Percentiles rank a stretch among this genome's conserved stretches.
Conservation (phyloP, 1,139 yeast species). For the Yarrowia galli region DNA sequence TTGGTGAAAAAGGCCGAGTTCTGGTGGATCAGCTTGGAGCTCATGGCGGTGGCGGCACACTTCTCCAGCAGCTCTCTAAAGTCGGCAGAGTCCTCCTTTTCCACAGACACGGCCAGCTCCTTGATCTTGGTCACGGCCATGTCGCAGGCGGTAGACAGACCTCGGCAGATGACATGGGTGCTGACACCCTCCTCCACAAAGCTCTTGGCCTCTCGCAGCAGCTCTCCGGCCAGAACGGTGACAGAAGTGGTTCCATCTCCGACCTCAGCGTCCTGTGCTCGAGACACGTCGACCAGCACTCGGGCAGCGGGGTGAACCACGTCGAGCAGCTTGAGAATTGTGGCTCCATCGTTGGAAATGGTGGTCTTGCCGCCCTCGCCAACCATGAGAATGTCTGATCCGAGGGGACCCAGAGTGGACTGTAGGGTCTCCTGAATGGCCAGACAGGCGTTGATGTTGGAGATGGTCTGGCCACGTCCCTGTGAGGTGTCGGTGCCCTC, state of each 20-base stretch:
- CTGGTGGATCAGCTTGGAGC: conserved; percentile 87
- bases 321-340: conserved; percentile 87
- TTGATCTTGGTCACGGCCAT: conserved; percentile 76
- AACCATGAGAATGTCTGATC: conserved; percentile 91
- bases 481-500: conserved; percentile 98
- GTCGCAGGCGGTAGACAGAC: conserved; percentile 81
- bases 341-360: conserved; percentile 97
- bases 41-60: conserved; percentile 98
- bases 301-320: conserved; percentile 99
- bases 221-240: conserved; percentile 91
- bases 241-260: conserved; percentile 99
- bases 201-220: conserved; percentile 84
- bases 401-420: conserved; percentile 96
- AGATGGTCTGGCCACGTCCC: conserved; percentile 93
- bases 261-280: conserved; percentile 98
- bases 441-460: conserved; percentile 94
- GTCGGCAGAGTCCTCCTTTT: conserved; percentile 54
- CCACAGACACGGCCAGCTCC: conserved; percentile 76
- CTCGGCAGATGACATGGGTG: conserved; percentile 85
- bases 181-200: conserved; percentile 97
- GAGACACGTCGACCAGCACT: conserved; percentile 90
- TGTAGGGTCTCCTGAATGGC: conserved; percentile 96
- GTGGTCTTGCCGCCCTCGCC: conserved; percentile 85
- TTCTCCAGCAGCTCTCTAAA: conserved; percentile 81
- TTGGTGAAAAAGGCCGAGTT: conserved; percentile 89